phyloP scores from a whole-genome alignment of 257 asterid species.

The Ballota nigra region DNA sequence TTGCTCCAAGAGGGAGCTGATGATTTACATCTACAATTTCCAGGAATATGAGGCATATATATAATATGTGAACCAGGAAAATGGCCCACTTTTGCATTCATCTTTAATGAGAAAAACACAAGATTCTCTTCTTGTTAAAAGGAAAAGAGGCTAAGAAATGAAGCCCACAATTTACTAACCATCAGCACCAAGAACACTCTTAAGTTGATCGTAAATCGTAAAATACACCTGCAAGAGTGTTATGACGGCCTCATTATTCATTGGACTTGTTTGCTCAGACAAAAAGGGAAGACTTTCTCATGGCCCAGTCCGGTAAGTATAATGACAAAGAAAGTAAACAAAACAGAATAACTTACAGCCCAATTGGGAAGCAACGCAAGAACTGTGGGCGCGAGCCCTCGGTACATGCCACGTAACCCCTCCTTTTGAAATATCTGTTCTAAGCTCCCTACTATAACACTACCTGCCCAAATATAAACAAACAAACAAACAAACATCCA shows the following conservation, averaged over 20 bases:
- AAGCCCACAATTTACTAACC: conserved; percentile 50
- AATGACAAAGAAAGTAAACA: background rate
- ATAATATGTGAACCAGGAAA: background rate
- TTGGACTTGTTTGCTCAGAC: conserved; percentile 10
- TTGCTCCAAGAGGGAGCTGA: conserved; percentile 85
- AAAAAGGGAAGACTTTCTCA: background rate
- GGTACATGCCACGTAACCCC: conserved; percentile 93
- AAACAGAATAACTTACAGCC: conserved; percentile 62
- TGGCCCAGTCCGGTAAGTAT: conserved; percentile 3
- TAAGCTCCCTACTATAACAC: conserved; percentile 84
- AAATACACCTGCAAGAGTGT: conserved; percentile 77
- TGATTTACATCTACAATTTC: conserved; percentile 63
- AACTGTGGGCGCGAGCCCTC: conserved; percentile 95
- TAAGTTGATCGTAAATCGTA: conserved; percentile 85
- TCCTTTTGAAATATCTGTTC: conserved; percentile 78
- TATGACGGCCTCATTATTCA: conserved; percentile 14
- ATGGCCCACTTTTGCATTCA: background rate
- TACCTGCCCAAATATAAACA: conserved; percentile 53
- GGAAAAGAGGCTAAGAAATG: conserved; percentile 6
- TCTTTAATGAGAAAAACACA: background rate
- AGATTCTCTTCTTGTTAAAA: background rate
- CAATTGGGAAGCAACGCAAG: conserved; percentile 94
- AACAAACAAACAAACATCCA: background rate
- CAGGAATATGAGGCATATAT: conserved; percentile 23
- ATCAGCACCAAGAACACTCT: conserved; percentile 68